phyloP scores from a whole-genome alignment of 495 filamentous ascomycete genomes.

The Cercophora newfieldiana region DNA sequence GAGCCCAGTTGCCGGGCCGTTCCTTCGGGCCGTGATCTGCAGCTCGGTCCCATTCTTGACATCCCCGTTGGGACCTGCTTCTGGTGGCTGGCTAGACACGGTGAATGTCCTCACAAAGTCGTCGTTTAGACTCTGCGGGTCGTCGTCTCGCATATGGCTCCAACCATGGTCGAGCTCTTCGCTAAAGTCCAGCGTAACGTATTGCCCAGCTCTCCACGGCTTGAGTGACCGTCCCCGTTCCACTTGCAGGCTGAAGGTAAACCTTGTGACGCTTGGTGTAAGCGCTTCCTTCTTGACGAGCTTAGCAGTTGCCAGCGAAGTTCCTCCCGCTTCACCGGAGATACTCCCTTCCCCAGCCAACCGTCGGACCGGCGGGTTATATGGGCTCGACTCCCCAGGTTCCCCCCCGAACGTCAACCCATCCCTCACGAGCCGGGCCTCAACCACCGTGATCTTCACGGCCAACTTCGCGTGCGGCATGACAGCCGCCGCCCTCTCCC shows the following conservation, averaged over 20 bases:
- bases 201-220: conserved; percentile 67
- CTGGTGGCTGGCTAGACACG: conserved; percentile 57
- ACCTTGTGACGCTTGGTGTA: conserved; percentile 64
- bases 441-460: conserved; percentile 62
- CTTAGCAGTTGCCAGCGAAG: conserved; percentile 41
- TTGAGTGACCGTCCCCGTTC: not conserved
- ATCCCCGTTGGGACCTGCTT: not conserved
- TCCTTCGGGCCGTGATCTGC: conserved; percentile 68
- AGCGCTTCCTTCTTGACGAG: conserved; percentile 56
- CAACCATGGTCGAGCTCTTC: conserved; percentile 69
- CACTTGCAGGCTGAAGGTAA: conserved; percentile 58
- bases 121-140: conserved; percentile 76
- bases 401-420: conserved; percentile 67
- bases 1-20: conserved; percentile 65
- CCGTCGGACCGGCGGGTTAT: conserved; percentile 53
- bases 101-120: conserved; percentile 83
- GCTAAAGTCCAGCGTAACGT: conserved; percentile 70
- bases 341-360: conserved; percentile 30
- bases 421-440: conserved; percentile 60
- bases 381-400: conserved; percentile 61
- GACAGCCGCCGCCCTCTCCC: conserved; percentile 56
- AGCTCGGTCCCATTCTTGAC: conserved; percentile 45
- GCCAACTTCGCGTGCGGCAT: conserved; percentile 71
- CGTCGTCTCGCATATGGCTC: conserved; percentile 76
- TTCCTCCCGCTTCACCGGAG: not conserved